A percentile compares a stretch with the other conserved stretches of the same genome.
These are phyloP conservation scores for Ceratocystis diversiconidia DNA, from an alignment of 2,329 filamentous ascomycete genomes.

Conservation along the genomic window DNA sequence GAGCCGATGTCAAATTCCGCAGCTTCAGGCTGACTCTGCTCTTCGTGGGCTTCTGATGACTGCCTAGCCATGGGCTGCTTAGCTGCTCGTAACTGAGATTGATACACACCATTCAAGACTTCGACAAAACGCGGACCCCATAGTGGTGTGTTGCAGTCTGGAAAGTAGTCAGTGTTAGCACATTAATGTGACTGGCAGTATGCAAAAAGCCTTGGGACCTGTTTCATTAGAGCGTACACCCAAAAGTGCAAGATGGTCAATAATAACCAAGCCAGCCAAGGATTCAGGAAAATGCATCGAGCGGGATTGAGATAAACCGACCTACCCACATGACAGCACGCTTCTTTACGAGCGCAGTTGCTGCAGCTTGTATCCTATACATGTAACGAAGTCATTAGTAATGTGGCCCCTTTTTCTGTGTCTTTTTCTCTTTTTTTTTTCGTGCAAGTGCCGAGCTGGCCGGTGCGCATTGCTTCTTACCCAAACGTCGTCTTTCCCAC, in stretches of 20 bases:
- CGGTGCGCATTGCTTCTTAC: slow-evolving; percentile 30
- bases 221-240: neutral
- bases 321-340: slow-evolving; percentile 69
- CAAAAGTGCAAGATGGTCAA: neutral
- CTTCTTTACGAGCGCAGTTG: slow-evolving; percentile 46
- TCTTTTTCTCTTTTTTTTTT: neutral
- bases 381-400: slow-evolving; percentile 11
- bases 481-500: slow-evolving; percentile 73
- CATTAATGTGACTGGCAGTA: neutral
- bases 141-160: slow-evolving; percentile 36
- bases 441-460: neutral
- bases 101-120: slow-evolving; percentile 14
- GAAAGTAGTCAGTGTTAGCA: slow-evolving; percentile 9
- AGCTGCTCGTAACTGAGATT: neutral
- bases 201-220: neutral
- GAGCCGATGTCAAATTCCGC: slow-evolving; percentile 12
- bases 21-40: neutral
- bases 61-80: neutral
- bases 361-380: slow-evolving; percentile 55
- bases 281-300: neutral
- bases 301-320: slow-evolving; percentile 31
- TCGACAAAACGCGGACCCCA: slow-evolving; percentile 23
- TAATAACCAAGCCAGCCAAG: neutral
- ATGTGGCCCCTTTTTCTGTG: neutral
- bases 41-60: neutral